Conservation (phyloP, 768 basidiomycete species). For the Agrocybe praecox region DNA sequence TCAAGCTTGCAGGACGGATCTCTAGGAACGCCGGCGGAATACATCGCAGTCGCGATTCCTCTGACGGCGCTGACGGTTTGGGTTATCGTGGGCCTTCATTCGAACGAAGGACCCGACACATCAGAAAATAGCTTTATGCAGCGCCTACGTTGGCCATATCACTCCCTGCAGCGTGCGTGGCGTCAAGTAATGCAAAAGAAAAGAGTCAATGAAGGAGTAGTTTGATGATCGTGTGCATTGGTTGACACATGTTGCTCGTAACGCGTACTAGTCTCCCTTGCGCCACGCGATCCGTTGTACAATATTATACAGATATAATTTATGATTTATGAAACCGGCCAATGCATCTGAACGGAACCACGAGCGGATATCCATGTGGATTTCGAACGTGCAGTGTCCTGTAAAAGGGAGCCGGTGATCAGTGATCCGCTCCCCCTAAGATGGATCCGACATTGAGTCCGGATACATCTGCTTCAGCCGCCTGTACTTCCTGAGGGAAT, state of each 20-base stretch:
- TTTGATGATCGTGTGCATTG: not conserved
- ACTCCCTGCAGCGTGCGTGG: not conserved
- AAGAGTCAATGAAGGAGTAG: constrained; percentile 1
- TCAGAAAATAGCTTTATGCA: constrained; percentile 5
- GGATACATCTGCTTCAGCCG: constrained; percentile 78
- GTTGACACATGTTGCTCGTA: too few relatives aligned
- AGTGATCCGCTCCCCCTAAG: constrained; percentile 1
- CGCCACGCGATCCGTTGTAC: not conserved
- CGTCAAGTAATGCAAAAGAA: not conserved
- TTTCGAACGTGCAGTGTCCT: not conserved
- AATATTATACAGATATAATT: not conserved
- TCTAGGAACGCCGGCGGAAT: constrained; percentile 35
- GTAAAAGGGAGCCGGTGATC: constrained; percentile 1
- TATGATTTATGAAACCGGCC: not conserved
- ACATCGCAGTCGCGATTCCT: constrained; percentile 37
- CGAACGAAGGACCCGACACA: constrained; percentile 3
- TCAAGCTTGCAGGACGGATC: constrained; percentile 31
- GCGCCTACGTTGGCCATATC: constrained; percentile 16
- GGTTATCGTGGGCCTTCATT: constrained; percentile 47
- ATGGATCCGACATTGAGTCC: constrained; percentile 19
- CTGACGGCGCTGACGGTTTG: constrained; percentile 46
- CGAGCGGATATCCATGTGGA: not conserved
- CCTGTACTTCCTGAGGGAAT: constrained; percentile 82
- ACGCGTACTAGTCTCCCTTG: too few relatives aligned
- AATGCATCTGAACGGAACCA: not conserved